Evolutionary conservation across 2,329 filamentous ascomycete species (phyloP), one percentile per base, ranked within the genome.

Genomic region (Fusarium udum): DNA sequence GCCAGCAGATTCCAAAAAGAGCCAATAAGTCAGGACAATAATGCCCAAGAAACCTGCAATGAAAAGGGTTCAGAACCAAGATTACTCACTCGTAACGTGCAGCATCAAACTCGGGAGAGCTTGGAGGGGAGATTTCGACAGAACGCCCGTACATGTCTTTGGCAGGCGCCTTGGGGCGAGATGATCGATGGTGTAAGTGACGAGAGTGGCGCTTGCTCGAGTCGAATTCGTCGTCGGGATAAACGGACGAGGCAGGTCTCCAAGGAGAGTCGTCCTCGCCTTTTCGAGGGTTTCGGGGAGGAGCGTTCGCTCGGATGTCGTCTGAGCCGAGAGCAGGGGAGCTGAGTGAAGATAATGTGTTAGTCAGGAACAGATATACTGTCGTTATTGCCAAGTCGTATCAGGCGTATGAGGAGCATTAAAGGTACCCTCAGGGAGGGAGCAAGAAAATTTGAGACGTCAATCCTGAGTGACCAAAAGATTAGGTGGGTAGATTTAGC

Each of bases 191-290:
- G 31, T 68, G 42, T 28, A 63, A 58, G 37, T 59, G 49, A 39
- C 63, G 71, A 24, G 71, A 71, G 51, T 72, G 67, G 43, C 62
- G 63, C 45, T 55, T 71, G 63, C 71, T 74, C 48, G 56, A 40
- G 40, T 75, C 64, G 34, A 70, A 63, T 57, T 78, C 76, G 34
- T 71, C 69, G 58, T 77, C 74, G 28, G 69, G 76, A 69, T 79
- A 92, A 52, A 90, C 74, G 22, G 91, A 92, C 37, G 91, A 92
- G 12, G 84, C 74, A n/a, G 87, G 86, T 45, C 87, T 86, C 70
- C 82, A 83, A 66, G 72, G 71, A 53, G 67, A 67, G 48, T 74
- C 62, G 71, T 77, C 67, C 40, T 76, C 66, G 60, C 75, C 67
- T 78, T 79, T 67, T 64, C 75, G 77, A 18, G 82, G 79, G 61